Percentiles rank a stretch among this genome's conserved stretches.
These are phyloP conservation scores for Neofusicoccum parvum DNA, from an alignment of 2,329 filamentous ascomycete genomes.

Conservation along the genomic window DNA sequence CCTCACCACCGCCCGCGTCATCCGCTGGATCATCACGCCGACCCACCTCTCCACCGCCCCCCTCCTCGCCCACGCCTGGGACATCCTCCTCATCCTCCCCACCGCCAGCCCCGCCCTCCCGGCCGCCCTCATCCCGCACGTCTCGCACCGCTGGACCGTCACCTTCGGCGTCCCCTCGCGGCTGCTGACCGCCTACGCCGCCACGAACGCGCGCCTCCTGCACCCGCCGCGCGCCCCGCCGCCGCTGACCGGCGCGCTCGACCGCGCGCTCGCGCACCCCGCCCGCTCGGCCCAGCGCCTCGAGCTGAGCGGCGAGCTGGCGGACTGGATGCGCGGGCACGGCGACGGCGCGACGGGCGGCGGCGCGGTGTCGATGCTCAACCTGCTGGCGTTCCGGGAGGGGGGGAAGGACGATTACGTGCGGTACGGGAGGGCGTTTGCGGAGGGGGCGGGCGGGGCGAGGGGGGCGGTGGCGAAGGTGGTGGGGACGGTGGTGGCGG, in stretches of 20 bases:
- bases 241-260: conserved; percentile 40
- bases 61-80: conserved; percentile 47
- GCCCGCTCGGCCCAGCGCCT: conserved; percentile 51
- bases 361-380: conserved; percentile 63
- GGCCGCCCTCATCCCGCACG: neutral
- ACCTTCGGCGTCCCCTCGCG: conserved; percentile 49
- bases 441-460: conserved; percentile 50
- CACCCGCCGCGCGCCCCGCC: conserved; percentile 41
- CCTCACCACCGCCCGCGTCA: conserved; percentile 46
- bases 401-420: conserved; percentile 57
- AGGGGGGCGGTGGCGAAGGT: conserved; percentile 64
- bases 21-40: conserved; percentile 55
- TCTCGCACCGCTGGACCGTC: conserved; percentile 33
- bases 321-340: conserved; percentile 52
- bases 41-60: conserved; percentile 43
- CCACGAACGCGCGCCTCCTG: conserved; percentile 42
- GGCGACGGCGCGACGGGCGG: conserved; percentile 28
- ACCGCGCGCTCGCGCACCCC: neutral
- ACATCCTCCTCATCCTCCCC: conserved; percentile 51
- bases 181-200: conserved; percentile 41
- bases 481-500: conserved; percentile 58
- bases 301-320: conserved; percentile 56
- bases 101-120: conserved; percentile 30
- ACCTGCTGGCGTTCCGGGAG: conserved; percentile 60
- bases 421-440: conserved; percentile 60